A percentile compares a stretch with the other conserved stretches of the same genome.
These are phyloP conservation scores for Coemansia sp. DNA, from an alignment of 371 early-diverging fungal genomes.

Conservation along the genomic window DNA sequence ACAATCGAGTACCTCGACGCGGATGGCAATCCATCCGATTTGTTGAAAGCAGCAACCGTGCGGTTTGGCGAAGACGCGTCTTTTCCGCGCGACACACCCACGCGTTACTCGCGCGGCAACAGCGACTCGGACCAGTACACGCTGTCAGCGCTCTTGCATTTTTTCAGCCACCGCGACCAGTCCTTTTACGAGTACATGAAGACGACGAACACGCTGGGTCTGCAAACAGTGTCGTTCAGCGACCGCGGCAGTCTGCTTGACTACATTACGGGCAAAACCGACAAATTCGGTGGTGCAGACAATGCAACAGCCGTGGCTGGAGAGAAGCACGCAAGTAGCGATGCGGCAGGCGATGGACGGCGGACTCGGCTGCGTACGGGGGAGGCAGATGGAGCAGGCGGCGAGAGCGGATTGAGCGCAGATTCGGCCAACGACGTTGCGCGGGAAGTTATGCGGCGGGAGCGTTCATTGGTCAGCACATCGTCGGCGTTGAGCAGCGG, in stretches of 20 bases:
- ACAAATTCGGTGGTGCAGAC: constrained; percentile 12
- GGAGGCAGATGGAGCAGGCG: background rate
- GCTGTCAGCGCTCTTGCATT: constrained; percentile 74
- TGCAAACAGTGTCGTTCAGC: constrained; percentile 69
- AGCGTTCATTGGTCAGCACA: constrained; percentile 22
- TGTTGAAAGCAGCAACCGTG: constrained; percentile 59
- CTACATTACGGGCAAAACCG: constrained; percentile 69
- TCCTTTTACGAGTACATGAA: constrained; percentile 74
- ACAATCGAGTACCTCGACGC: constrained; percentile 56
- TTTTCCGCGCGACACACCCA: constrained; percentile 62
- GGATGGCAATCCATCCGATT: constrained; percentile 53
- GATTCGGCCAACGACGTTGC: constrained; percentile 16
- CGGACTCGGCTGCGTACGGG: constrained; percentile 9
- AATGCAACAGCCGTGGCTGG: background rate
- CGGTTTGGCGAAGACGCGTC: constrained; percentile 55
- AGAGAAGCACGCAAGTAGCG: background rate
- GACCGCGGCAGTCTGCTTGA: constrained; percentile 70
- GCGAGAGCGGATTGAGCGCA: background rate
- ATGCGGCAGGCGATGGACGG: constrained; percentile 8
- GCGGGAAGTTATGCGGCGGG: constrained; percentile 25
- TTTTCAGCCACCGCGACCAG: constrained; percentile 61
- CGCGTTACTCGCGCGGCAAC: constrained; percentile 60
- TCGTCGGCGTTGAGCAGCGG: constrained; percentile 37
- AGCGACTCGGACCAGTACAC: constrained; percentile 63
- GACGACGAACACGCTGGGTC: constrained; percentile 59